Percentiles rank a stretch among this genome's conserved stretches.
These are phyloP conservation scores for Platismatia glauca DNA, from an alignment of 495 filamentous ascomycete genomes.

Conservation along the genomic window DNA sequence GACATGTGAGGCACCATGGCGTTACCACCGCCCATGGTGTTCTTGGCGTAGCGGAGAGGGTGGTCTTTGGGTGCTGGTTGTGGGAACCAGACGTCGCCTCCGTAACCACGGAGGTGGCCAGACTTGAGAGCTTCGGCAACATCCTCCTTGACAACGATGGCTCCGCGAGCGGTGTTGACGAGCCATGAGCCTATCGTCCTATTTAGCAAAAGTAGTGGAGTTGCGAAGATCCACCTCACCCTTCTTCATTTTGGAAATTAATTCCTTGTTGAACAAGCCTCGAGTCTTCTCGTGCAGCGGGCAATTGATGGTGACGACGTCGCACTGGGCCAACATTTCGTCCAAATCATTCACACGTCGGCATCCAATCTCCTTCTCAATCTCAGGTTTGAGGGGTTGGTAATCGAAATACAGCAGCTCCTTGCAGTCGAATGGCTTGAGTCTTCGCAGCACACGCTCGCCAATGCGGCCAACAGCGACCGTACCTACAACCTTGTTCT, in stretches of 20 bases:
- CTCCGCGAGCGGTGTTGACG: conserved; percentile 95
- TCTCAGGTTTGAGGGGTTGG: conserved; percentile 79
- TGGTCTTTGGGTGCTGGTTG: conserved; percentile 95
- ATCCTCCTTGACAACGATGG: conserved; percentile 99
- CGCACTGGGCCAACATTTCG: conserved; percentile 92
- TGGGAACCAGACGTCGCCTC: conserved; percentile 88
- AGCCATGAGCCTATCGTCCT: conserved; percentile 68
- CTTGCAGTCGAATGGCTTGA: conserved; percentile 98
- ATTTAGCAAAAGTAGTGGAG: conserved; percentile 15
- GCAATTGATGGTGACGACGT: conserved; percentile 99
- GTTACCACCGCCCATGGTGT: conserved; percentile 93
- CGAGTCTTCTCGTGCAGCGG: conserved; percentile 95
- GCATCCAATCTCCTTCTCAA: conserved; percentile 94
- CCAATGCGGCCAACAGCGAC: conserved; percentile 96
- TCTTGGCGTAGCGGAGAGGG: conserved; percentile 82
- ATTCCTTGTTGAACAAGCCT: conserved; percentile 98
- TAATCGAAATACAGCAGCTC: conserved; percentile 99
- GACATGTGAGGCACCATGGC: conserved; percentile 99
- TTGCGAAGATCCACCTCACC: conserved; percentile 39
- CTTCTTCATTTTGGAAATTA: conserved; percentile 99
- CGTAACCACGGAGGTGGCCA: conserved; percentile 93
- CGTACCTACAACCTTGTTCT: conserved; percentile 95
- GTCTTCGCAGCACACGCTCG: conserved; percentile 89
- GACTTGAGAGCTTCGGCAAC: conserved; percentile 88
- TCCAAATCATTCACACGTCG: conserved; percentile 78